Conservation (phyloP, 768 basidiomycete species). For the Collybia sordida region DNA sequence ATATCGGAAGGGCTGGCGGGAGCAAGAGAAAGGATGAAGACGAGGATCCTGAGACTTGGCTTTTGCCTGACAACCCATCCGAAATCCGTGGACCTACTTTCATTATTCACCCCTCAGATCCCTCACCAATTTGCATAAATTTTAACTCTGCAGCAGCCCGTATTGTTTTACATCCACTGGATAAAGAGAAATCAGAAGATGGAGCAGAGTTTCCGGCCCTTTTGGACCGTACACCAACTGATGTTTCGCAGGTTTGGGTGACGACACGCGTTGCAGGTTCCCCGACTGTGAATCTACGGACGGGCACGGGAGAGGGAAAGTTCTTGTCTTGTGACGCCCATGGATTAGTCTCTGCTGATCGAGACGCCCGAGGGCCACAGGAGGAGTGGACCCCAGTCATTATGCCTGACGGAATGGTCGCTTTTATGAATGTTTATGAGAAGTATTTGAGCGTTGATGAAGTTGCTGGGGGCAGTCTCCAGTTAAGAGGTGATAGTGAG, state of each 20-base stretch:
- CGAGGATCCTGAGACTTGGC: slow-evolving; percentile 75
- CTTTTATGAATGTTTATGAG: slow-evolving; percentile 87
- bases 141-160: slow-evolving; percentile 76
- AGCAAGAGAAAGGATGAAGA: slow-evolving; percentile 56
- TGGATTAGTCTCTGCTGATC: slow-evolving; percentile 79
- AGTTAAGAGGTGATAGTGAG: slow-evolving; percentile 82
- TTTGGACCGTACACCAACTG: slow-evolving; percentile 70
- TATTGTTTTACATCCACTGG: slow-evolving; percentile 63
- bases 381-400: slow-evolving; percentile 92
- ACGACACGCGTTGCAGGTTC: slow-evolving; percentile 84
- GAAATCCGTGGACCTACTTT: slow-evolving; percentile 90
- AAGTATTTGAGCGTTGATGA: slow-evolving; percentile 87
- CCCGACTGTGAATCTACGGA: slow-evolving; percentile 80
- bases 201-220: slow-evolving; percentile 41
- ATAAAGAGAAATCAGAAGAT: slow-evolving; percentile 57
- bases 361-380: slow-evolving; percentile 89
- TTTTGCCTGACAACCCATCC: slow-evolving; percentile 63
- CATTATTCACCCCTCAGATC: slow-evolving; percentile 79
- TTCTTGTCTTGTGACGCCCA: slow-evolving; percentile 88
- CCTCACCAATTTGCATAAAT: slow-evolving; percentile 72
- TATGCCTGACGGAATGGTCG: slow-evolving; percentile 81
- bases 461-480: slow-evolving; percentile 77
- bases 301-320: slow-evolving; percentile 85
- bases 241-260: slow-evolving; percentile 92
- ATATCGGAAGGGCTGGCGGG: slow-evolving; percentile 40